Base-by-base conservation (phyloP, 2,329 filamentous ascomycete genomes). In the Cephalotrichum gorgonifer region DNA sequence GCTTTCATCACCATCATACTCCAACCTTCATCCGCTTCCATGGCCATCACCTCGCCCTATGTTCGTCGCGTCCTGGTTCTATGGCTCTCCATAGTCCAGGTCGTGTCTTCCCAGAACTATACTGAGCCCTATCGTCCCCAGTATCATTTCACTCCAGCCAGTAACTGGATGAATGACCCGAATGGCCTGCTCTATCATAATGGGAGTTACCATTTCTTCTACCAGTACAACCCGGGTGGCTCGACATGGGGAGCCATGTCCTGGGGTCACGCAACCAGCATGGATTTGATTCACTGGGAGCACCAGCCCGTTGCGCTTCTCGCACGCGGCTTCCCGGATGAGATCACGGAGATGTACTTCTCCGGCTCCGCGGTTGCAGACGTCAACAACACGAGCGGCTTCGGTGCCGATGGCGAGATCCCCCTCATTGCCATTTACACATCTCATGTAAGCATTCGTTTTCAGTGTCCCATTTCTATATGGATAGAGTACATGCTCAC, bases 21-120 rank as follows among this genome's bases (percentile, higher is more conserved):
- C n/a, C 7, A n/a, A 8, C 9, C 20, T 38, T 58, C 12, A 59
- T 58, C 47, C 50, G 52, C 3, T 59, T 58, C 4, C 46, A 52
- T 17, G 17, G 57, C 46, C 28, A 50, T 44, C 22, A 50, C 45
- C 41, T 20, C 26, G 14, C 23, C 41, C 30, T 39, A 23, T 20
- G 9, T 23, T 28, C 42, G 7, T 39, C 12, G 17, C n/a, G 41
- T 42, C 17, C 27, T 44, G 23, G 42, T 22, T 44, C 41, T 50
- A 38, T 20, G 41, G 20, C 15, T 50, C 3, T 50, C 11, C 30
- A 28, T 50, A 22, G 25, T 17, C 15, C 41, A 44, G 6, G 30
- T 22, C 12, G 48, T 28, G 17, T 50, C 35, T 39, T 20, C 48
- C 42, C 48, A 50, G 22, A 27, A 50, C 27, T 50, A 50, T 31